Conservation (phyloP, 1,139 yeast species). For the Fermentozyma sake region DNA sequence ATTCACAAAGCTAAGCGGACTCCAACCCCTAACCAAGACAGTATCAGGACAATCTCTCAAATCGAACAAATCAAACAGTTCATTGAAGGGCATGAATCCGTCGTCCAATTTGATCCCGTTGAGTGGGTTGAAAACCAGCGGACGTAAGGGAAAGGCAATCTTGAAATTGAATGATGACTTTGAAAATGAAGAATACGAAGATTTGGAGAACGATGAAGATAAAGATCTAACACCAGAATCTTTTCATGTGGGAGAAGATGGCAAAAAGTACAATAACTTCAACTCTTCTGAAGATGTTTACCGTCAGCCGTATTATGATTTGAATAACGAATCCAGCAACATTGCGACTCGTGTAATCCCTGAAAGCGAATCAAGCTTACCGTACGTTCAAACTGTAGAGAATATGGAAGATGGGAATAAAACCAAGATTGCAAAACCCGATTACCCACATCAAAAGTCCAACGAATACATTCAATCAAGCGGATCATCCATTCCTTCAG, state of each 20-base stretch:
- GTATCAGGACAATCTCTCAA: slow-evolving; percentile 20
- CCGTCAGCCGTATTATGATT: too few relatives aligned
- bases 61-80: slow-evolving; percentile 31
- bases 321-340: too few relatives aligned
- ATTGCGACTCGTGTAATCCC: too few relatives aligned
- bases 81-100: slow-evolving; percentile 28
- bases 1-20: slow-evolving; percentile 30
- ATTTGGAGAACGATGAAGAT: slow-evolving; percentile 7
- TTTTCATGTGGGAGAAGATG: slow-evolving; percentile 1
- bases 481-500: slow-evolving; percentile 1
- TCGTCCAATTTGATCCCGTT: slow-evolving; percentile 10
- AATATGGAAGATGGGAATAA: not conserved
- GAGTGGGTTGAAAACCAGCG: slow-evolving; percentile 36
- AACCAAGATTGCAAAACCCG: not conserved
- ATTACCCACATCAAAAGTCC: not conserved
- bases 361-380: too few relatives aligned
- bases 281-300: too few relatives aligned
- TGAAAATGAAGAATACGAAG: slow-evolving; percentile 11
- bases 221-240: slow-evolving; percentile 2
- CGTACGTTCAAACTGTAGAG: too few relatives aligned
- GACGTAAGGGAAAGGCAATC: slow-evolving; percentile 39
- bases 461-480: too few relatives aligned
- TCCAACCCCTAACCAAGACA: slow-evolving; percentile 41
- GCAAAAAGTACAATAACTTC: not conserved
- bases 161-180: slow-evolving; percentile 28